Percentiles rank a stretch among this genome's conserved stretches.
Conservation (phyloP, 352 stramenopile species). For the Paralagenidium karlingii region DNA sequence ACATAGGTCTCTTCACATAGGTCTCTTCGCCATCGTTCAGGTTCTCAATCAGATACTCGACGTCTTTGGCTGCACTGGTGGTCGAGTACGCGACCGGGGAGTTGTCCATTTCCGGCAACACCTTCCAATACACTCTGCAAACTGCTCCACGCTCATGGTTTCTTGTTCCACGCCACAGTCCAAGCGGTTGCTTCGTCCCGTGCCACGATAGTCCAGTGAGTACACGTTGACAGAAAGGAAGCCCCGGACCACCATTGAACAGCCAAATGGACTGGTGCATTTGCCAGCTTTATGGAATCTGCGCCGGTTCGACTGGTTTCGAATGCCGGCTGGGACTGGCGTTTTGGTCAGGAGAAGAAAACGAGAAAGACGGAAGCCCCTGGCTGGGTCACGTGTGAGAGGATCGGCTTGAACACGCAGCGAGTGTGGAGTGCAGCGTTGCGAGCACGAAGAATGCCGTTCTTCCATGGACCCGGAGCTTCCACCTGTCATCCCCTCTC, state of each 20-base stretch:
- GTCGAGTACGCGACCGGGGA: constrained; percentile 7
- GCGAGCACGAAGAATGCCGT: too few species aligned
- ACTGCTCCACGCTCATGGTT: background rate
- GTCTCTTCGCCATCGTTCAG: constrained; percentile 1
- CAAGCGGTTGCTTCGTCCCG: constrained; percentile 6
- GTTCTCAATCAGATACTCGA: constrained; percentile 2
- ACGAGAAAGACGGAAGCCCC: too few species aligned
- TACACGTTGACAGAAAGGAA: constrained; percentile 6
- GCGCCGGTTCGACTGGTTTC: too few species aligned
- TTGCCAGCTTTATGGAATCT: background rate
- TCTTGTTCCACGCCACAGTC: constrained; percentile 4
- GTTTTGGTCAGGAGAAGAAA: too few species aligned
- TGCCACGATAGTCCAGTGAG: constrained; percentile 12
- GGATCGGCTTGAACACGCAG: too few species aligned
- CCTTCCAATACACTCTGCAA: background rate
- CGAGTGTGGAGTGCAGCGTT: too few species aligned
- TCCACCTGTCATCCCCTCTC: too few species aligned
- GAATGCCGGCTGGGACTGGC: too few species aligned
- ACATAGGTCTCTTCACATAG: too few species aligned
- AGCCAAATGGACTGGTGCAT: constrained; percentile 11
- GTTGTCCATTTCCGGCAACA: constrained; percentile 18
- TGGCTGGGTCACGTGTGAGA: too few species aligned
- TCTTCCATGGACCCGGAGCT: too few species aligned
- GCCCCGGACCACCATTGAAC: constrained; percentile 15
- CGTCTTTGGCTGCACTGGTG: constrained; percentile 6